Conservation (phyloP, 2,329 filamentous ascomycete genomes). For the Scytalidium lignicola region DNA sequence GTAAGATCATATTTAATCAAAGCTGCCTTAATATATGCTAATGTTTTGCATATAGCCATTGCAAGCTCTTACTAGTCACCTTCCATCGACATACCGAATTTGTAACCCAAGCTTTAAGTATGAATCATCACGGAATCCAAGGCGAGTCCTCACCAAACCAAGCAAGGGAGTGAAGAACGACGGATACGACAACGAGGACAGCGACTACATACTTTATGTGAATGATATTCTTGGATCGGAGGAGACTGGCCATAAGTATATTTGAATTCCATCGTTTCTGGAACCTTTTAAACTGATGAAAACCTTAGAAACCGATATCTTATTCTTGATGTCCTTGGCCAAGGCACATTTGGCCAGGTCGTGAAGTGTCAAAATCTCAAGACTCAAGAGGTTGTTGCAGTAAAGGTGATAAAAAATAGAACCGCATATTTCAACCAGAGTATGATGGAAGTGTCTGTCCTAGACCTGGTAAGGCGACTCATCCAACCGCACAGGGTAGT, state of each 20-base stretch:
- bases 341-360: slow-evolving; percentile 97
- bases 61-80: slow-evolving; percentile 88
- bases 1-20: slow-evolving; percentile 45
- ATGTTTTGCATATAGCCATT: slow-evolving; percentile 58
- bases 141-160: slow-evolving; percentile 92
- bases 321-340: slow-evolving; percentile 92
- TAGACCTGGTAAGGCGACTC: slow-evolving; percentile 68
- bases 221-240: slow-evolving; percentile 98
- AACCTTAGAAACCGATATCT: slow-evolving; percentile 77
- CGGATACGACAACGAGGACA: slow-evolving; percentile 98
- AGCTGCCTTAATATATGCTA: background rate
- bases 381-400: slow-evolving; percentile 95
- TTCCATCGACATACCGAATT: slow-evolving; percentile 94
- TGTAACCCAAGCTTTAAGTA: slow-evolving; percentile 99
- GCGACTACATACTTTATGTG: slow-evolving; percentile 98
- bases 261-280: slow-evolving; percentile 17
- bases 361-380: slow-evolving; percentile 99
- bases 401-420: slow-evolving; percentile 98
- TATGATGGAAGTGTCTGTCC: slow-evolving; percentile 99
- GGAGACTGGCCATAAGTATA: slow-evolving; percentile 94
- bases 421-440: slow-evolving; percentile 99
- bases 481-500: background rate
- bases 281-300: slow-evolving; percentile 20
- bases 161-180: slow-evolving; percentile 99
- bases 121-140: slow-evolving; percentile 93